phyloP scores from a whole-genome alignment of 768 basidiomycete genomes.

The Neoboletus magnificus region DNA sequence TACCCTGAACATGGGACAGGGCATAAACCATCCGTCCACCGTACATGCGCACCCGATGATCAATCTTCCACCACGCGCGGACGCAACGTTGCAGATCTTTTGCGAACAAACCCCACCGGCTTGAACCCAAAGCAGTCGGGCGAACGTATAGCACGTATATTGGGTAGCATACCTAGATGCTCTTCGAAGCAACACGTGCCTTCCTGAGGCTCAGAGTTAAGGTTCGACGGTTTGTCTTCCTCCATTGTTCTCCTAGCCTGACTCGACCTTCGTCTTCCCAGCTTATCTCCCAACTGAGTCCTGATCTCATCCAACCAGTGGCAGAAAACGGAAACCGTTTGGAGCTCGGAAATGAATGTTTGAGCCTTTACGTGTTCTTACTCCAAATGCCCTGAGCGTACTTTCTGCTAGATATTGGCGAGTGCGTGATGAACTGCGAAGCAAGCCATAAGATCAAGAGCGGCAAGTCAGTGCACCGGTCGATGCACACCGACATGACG shows the following conservation, averaged over 20 bases:
- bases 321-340: conserved; percentile 3
- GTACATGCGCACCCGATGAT: conserved; percentile 19
- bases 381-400: neutral
- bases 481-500: conserved; percentile 1
- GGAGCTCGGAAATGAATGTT: conserved; percentile 13
- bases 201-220: conserved; percentile 10
- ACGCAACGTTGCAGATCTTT: conserved; percentile 22
- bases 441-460: conserved; percentile 8
- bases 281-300: conserved; percentile 24
- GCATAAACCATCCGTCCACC: conserved; percentile 9
- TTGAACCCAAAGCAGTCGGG: neutral
- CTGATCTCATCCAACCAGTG: conserved; percentile 7
- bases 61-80: conserved; percentile 24
- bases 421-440: conserved; percentile 5
- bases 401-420: neutral
- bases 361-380: conserved; percentile 8
- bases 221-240: conserved; percentile 17
- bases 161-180: neutral
- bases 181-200: conserved; percentile 1
- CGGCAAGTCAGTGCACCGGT: conserved; percentile 9
- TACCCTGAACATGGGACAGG: conserved; percentile 15
- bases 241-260: conserved; percentile 1
- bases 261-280: conserved; percentile 15
- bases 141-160: neutral
- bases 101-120: conserved; percentile 8